Percentiles rank a stretch among this genome's conserved stretches.
phyloP scores from a whole-genome alignment of 2,329 filamentous ascomycete genomes.

The Stemphylium vesicarium region DNA sequence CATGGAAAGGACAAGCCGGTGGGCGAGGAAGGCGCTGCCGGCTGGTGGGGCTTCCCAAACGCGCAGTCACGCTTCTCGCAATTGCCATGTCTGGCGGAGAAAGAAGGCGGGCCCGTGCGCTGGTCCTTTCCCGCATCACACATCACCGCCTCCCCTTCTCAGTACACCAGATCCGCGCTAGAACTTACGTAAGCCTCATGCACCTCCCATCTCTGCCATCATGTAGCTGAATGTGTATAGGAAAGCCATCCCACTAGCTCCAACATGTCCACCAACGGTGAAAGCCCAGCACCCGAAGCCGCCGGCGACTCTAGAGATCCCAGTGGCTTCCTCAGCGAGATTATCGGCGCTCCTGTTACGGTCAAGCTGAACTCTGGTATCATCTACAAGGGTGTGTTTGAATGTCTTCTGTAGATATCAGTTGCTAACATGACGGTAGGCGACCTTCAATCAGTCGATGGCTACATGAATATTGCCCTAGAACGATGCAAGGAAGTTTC shows the following conservation, averaged over 20 bases:
- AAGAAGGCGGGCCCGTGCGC: constrained; percentile 28
- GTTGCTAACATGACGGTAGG: constrained; percentile 60
- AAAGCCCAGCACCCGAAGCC: constrained; percentile 60
- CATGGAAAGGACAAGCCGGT: background rate
- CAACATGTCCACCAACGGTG: constrained; percentile 65
- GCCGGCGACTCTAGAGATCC: constrained; percentile 84
- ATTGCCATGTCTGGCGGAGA: background rate
- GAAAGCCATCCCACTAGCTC: background rate
- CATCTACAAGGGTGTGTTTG: constrained; percentile 82
- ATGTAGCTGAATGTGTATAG: background rate
- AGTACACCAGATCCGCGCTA: background rate
- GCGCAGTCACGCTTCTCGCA: constrained; percentile 44
- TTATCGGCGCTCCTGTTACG: constrained; percentile 91
- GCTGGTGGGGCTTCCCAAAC: constrained; percentile 19
- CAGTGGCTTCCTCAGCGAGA: constrained; percentile 89
- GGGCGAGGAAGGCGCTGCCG: constrained; percentile 2
- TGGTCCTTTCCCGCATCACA: constrained; percentile 2
- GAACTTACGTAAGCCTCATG: background rate
- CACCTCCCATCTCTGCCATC: background rate
- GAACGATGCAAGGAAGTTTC: constrained; percentile 95
- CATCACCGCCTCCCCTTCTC: background rate
- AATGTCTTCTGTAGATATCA: background rate
- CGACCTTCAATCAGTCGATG: constrained; percentile 94
- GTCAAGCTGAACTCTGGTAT: constrained; percentile 99
- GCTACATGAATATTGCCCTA: constrained; percentile 99